Evolutionary conservation across 1,284 basidiomycete species (phyloP).

Genomic region (Boletus mariae): DNA sequence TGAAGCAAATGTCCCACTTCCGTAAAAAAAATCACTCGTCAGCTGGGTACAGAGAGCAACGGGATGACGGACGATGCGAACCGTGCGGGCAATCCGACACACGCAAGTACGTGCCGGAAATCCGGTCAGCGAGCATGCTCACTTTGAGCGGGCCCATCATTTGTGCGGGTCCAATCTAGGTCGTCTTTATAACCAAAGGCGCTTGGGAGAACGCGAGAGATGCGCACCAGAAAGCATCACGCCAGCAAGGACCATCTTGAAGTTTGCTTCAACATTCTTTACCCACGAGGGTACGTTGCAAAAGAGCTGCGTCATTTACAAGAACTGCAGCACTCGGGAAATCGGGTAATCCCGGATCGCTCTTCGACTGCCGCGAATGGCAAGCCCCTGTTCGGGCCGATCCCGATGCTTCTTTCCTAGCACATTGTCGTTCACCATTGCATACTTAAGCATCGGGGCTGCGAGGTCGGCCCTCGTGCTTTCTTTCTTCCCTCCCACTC

Average conservation of each 20-base stretch:
- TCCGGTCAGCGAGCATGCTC: constrained; percentile 21
- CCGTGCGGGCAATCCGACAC: constrained; percentile 22
- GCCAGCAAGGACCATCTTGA: constrained; percentile 19
- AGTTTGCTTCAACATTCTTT: constrained; percentile 17
- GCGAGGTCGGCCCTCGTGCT: too few species aligned
- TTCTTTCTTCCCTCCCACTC: too few species aligned
- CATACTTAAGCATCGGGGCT: too few species aligned
- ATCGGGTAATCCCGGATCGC: too few species aligned
- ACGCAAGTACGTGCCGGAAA: constrained; percentile 17
- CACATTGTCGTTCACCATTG: too few species aligned
- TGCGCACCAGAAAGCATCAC: constrained; percentile 14
- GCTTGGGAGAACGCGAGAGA: fast-evolving
- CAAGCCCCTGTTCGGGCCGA: too few species aligned
- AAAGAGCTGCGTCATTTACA: too few species aligned
- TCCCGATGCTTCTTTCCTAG: too few species aligned
- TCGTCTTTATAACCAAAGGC: not conserved
- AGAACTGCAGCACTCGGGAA: too few species aligned
- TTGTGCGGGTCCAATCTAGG: constrained; percentile 18
- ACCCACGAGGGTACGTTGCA: constrained; percentile 7
- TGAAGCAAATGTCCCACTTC: constrained; percentile 19
- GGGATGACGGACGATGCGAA: not conserved
- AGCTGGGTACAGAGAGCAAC: not conserved
- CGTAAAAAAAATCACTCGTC: not conserved
- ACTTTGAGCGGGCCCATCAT: constrained; percentile 25
- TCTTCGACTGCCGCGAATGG: too few species aligned